Evolutionary conservation across 2,329 filamentous ascomycete species (phyloP), one percentile per base, ranked within the genome.

Genomic region (Fusarium poae): DNA sequence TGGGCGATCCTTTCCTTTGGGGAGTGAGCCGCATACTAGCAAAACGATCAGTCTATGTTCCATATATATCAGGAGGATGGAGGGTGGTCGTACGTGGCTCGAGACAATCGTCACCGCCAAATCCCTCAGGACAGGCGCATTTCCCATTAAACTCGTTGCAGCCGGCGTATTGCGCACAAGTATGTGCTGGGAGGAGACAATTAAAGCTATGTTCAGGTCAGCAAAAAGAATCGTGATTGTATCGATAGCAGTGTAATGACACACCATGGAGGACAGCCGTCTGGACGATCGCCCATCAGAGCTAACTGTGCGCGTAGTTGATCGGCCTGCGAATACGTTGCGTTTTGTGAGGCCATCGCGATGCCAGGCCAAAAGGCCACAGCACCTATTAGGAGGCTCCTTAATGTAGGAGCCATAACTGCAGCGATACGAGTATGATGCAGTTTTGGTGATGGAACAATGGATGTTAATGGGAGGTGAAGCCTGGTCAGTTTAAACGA

Each of bases 111-210:
- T 97, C 93, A 60, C 95, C 95, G 63, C 94, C 96, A 77, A 97
- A 99, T 35, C 96, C 96, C 20, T 93, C 86, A 11, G 95, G 94
- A 79, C 96, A 99, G 62, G 91, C 87, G 81, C 96, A 99, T 84
- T 97, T 94, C 50, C 96, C 96, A 74, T 93, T 97, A 76, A 89
- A 94, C 75, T 91, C 89, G 79, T 96, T 97, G 80, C 96, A 99
- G 34, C 89, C 86, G 35, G 94, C 92, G 78, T 92, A 99, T 81
- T 99, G 96, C 67, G 92, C 89, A 79, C 96, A 99, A 67, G 89
- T 90, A 79, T 97, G 97, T 67, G 92, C 93, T 29, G 96, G 94
- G 18, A 99, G 88, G 61, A 97, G 92, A 82, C 96, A 99, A 87
- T 99, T 98, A 86, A 99, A 99, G 84, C 96, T 95, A 70, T 73